Evolutionary conservation across 257 asterid genomes (phyloP).

Genomic region (Nicotiana paniculata): DNA sequence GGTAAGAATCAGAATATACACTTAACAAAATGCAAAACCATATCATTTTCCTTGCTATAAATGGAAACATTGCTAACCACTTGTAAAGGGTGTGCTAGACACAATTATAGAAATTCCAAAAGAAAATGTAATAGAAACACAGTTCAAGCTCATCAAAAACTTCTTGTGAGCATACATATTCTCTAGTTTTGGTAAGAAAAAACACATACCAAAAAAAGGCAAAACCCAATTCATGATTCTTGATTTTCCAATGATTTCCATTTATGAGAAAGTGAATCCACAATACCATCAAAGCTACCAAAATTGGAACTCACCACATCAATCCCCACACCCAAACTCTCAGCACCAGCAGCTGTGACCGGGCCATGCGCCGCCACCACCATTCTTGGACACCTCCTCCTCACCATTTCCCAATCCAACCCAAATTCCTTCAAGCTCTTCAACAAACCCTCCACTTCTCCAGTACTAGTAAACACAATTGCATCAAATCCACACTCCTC

Average conservation of each 20-base stretch:
- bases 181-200: neutral
- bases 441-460: conserved; percentile 82
- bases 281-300: conserved; percentile 63
- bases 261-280: conserved; percentile 46
- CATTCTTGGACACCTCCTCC: conserved; percentile 63
- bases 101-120: neutral
- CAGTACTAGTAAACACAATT: conserved; percentile 70
- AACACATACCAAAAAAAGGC: neutral
- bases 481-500: conserved; percentile 62
- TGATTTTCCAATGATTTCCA: conserved; percentile 29
- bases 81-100: neutral
- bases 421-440: conserved; percentile 62
- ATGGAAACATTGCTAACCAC: neutral
- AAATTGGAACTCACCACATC: conserved; percentile 69
- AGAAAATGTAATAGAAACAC: neutral
- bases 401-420: conserved; percentile 57
- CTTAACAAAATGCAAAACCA: neutral
- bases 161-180: neutral
- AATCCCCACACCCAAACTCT: conserved; percentile 63
- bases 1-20: neutral
- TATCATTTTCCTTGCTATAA: neutral
- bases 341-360: conserved; percentile 84
- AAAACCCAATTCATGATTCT: neutral
- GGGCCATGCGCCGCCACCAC: conserved; percentile 86
- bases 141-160: neutral